Evolutionary conservation across 805 yeast genomes (phyloP), one percentile per base, ranked within the genome.

Genomic region (Kluyveromyces siamensis): DNA sequence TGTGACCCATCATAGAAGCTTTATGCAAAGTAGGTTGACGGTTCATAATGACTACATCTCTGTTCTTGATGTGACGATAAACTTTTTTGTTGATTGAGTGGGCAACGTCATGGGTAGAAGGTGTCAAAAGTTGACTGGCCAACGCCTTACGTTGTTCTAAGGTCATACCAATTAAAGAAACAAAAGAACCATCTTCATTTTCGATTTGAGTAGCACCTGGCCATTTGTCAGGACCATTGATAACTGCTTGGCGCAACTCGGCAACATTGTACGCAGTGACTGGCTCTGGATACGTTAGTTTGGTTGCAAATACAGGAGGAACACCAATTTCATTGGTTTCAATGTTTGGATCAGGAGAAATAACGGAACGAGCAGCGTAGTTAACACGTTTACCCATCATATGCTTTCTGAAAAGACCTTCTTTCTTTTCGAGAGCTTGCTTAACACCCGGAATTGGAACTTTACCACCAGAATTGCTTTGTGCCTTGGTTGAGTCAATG

Each of bases 351-450:
- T 93, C 99, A 6, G 98, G 98, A 7, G 98, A 90, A 70, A 93
- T 93, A 60, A 93, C 99, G 9, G 99, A 91, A 72, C 99, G 88
- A 46, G 99, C 99, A 47, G 98, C 96, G 63, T 87, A 91, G 68
- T 93, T 95, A 51, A 93, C 99, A 75, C 99, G 89, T 76, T 93
- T 93, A 66, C 99, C 99, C 99, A 93, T 93, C 99, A 93, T 93
- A 65, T 93, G 96, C 67, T 91, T 93, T 74, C 99, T 81, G 76
- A 93, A 93, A 55, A 91, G 75, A 66, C 99, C 99, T 71, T 93
- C 99, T 67, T 93, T 93, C 81, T 93, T 91, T 70, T 93, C 99
- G 62, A 93, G 75, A 10, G 96, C 95, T 74, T 93, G 99, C 67
- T 93, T 93, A 61, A 93, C 81, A 73, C 99, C 99, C 2, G 99